Evolutionary conservation across 805 yeast genomes (phyloP).

Genomic region (Starmerella stigmatis): DNA sequence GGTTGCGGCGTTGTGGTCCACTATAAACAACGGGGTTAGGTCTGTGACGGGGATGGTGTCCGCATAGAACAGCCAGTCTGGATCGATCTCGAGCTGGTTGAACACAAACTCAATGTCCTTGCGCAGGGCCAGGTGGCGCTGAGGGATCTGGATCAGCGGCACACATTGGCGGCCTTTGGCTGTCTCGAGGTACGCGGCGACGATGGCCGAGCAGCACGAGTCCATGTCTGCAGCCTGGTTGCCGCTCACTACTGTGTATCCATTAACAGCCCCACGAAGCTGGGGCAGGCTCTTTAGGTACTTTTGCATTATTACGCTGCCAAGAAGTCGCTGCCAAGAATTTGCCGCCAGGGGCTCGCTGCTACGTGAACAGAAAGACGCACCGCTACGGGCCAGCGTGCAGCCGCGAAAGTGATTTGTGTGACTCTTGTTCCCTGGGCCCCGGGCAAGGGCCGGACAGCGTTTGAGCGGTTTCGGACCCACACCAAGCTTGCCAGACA

Average conservation of each 20-base stretch:
- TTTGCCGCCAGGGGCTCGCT: too few species aligned
- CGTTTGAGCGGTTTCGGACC: too few species aligned
- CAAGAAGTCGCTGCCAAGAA: neutral
- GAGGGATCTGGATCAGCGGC: conserved; percentile 71
- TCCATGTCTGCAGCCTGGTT: conserved; percentile 86
- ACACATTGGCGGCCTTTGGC: conserved; percentile 31
- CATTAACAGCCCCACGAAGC: neutral
- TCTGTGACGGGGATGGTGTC: conserved; percentile 46
- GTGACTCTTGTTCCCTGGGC: neutral
- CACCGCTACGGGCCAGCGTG: too few species aligned
- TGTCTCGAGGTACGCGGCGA: conserved; percentile 49
- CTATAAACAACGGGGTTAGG: conserved; percentile 44
- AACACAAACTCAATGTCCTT: conserved; percentile 59
- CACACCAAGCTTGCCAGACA: too few species aligned
- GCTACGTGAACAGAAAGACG: too few species aligned
- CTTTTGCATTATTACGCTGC: conserved; percentile 9
- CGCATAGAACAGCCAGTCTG: conserved; percentile 45
- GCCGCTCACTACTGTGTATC: conserved; percentile 47
- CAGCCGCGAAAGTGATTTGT: neutral
- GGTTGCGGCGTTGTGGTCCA: conserved; percentile 47
- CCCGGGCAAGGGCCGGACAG: too few species aligned
- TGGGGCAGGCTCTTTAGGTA: conserved; percentile 10
- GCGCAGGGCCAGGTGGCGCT: conserved; percentile 54
- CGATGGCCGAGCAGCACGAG: conserved; percentile 66
- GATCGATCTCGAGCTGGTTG: conserved; percentile 37